phyloP scores from a whole-genome alignment of 805 yeast species.

The Ogataea thermomethanolica region DNA sequence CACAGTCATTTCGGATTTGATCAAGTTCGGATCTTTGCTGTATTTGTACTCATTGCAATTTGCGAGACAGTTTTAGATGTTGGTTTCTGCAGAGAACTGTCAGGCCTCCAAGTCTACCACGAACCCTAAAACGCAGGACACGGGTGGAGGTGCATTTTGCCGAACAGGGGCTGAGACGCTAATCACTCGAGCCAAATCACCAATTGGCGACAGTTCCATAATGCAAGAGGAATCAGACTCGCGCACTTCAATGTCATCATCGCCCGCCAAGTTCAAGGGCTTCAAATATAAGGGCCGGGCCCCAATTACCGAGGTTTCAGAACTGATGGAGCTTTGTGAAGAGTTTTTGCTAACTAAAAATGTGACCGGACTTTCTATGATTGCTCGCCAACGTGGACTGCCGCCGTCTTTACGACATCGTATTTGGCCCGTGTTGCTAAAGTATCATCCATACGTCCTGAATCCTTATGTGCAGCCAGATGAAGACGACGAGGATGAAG shows the following conservation, averaged over 20 bases:
- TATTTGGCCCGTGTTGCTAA: constrained; percentile 82
- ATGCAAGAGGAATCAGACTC: constrained; percentile 2
- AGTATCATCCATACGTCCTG: constrained; percentile 80
- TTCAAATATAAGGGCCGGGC: constrained; percentile 36
- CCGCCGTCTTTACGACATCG: constrained; percentile 76
- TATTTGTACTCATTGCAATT: background rate
- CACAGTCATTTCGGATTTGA: too few species aligned
- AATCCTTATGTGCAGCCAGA: constrained; percentile 72
- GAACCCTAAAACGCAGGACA: background rate
- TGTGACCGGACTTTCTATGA: constrained; percentile 68
- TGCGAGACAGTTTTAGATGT: background rate
- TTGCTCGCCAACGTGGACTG: constrained; percentile 80
- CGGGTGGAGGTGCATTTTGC: background rate
- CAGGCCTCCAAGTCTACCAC: background rate
- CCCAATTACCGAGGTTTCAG: constrained; percentile 45
- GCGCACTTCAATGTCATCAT: constrained; percentile 12
- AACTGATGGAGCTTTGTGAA: constrained; percentile 52
- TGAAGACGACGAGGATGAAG: constrained; percentile 35
- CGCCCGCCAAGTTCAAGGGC: constrained; percentile 20
- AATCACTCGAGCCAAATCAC: too few species aligned
- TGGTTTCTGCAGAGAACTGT: constrained; percentile 1
- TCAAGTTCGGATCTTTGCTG: background rate
- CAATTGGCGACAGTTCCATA: too few species aligned
- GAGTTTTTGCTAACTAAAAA: constrained; percentile 56
- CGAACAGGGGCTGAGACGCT: background rate